phyloP scores from a whole-genome alignment of 2,329 filamentous ascomycete genomes.

The Fusarium sp. region DNA sequence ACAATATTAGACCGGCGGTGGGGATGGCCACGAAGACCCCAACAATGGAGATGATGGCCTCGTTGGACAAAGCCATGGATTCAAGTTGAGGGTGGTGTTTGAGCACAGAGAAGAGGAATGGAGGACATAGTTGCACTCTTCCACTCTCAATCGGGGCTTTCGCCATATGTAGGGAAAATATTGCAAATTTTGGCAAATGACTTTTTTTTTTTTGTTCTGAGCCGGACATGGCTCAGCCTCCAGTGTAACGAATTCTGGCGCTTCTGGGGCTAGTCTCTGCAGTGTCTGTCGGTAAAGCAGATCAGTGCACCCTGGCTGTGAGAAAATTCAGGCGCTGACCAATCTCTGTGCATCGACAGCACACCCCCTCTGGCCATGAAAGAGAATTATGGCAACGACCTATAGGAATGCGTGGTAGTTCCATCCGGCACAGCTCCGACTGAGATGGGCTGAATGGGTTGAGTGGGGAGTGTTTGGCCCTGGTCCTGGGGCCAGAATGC shows the following conservation, averaged over 20 bases:
- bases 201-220: too few species aligned
- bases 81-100: background rate
- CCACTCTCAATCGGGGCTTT: background rate
- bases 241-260: background rate
- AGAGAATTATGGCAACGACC: background rate
- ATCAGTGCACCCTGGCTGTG: too few species aligned
- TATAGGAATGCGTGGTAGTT: background rate
- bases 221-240: background rate
- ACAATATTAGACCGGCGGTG: background rate
- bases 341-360: background rate
- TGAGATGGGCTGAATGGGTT: too few species aligned
- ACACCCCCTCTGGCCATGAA: background rate
- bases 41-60: background rate
- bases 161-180: background rate
- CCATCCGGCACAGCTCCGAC: background rate
- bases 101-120: background rate
- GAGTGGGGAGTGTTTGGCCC: background rate
- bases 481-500: background rate
- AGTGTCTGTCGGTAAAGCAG: too few species aligned
- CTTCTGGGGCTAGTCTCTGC: too few species aligned
- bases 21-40: background rate
- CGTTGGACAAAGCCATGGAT: background rate
- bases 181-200: background rate
- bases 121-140: background rate
- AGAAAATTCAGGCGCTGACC: background rate